Percentiles rank a stretch among this genome's conserved stretches.
Evolutionary conservation across 176 grass and related monocot species (phyloP).

Genomic region (Hsuehochloa calcarea): DNA sequence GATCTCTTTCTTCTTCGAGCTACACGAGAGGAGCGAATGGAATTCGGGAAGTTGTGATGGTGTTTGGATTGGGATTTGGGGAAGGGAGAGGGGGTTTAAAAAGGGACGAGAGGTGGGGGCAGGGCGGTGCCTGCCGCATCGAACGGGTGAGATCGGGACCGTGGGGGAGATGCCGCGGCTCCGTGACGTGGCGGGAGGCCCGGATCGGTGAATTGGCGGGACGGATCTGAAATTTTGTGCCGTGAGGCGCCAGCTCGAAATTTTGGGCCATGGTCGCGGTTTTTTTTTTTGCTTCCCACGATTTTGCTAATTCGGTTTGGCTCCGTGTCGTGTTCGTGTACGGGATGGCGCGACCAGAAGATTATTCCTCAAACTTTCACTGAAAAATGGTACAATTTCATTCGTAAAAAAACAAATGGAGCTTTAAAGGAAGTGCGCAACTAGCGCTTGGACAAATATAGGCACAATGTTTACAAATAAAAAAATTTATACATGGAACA

Average conservation of each 20-base stretch:
- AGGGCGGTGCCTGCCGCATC: neutral
- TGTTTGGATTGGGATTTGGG: neutral
- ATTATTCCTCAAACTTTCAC: neutral
- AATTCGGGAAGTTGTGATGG: neutral
- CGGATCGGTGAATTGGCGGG: slow-evolving; percentile 1
- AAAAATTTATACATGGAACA: too few relatives aligned
- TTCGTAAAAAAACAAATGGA: too few relatives aligned
- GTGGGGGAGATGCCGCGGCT: neutral
- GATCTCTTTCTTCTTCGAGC: neutral
- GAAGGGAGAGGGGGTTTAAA: neutral
- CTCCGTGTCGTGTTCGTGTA: neutral
- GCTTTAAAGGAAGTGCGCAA: too few relatives aligned
- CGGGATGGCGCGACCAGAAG: neutral
- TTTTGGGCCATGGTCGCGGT: neutral
- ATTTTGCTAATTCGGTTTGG: too few relatives aligned
- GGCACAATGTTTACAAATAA: too few relatives aligned
- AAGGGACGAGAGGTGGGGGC: neutral
- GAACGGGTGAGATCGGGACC: neutral
- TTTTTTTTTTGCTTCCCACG: too few relatives aligned
- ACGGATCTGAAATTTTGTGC: neutral
- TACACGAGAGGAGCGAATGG: neutral
- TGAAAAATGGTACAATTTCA: too few relatives aligned
- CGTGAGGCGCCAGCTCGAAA: neutral
- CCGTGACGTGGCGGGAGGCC: neutral
- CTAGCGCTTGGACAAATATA: too few relatives aligned